Evolutionary conservation across 1,284 basidiomycete genomes (phyloP).

Genomic region (Ganoderma boninense): DNA sequence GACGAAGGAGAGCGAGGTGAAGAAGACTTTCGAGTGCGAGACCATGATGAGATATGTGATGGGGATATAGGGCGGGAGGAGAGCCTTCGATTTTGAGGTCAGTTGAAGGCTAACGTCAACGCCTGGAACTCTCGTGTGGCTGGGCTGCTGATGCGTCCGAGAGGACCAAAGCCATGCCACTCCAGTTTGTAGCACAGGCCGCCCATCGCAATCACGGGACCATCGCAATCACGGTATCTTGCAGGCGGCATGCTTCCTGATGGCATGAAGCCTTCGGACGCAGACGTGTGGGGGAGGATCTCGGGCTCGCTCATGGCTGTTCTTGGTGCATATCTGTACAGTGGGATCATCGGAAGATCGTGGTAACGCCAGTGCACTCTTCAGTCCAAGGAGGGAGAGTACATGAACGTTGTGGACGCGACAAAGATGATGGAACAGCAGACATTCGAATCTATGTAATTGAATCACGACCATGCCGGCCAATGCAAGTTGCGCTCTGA

Average conservation of each 20-base stretch:
- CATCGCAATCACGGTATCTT: too few species aligned
- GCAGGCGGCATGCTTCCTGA: slow-evolving; percentile 12
- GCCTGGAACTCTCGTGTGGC: not conserved
- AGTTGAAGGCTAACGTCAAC: not conserved
- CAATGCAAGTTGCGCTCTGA: not conserved
- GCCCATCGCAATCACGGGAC: too few species aligned
- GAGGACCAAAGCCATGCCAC: too few species aligned
- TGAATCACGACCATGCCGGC: not conserved
- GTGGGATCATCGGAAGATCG: slow-evolving; percentile 16
- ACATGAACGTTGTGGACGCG: too few species aligned
- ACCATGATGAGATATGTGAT: not conserved
- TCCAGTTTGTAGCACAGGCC: not conserved
- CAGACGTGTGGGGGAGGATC: not conserved
- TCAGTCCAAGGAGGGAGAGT: not conserved
- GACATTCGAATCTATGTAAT: too few species aligned
- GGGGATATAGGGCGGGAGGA: not conserved
- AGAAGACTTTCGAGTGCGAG: not conserved
- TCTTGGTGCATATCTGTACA: not conserved
- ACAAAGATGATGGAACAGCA: too few species aligned
- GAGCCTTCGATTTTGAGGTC: not conserved
- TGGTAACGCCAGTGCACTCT: slow-evolving; percentile 5
- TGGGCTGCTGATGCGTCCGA: too few species aligned
- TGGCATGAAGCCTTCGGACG: slow-evolving; percentile 7
- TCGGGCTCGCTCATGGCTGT: slow-evolving; percentile 23
- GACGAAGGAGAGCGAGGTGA: not conserved